phyloP scores from a whole-genome alignment of 208 protist genomes.

The Balamuthia mandrillaris region DNA sequence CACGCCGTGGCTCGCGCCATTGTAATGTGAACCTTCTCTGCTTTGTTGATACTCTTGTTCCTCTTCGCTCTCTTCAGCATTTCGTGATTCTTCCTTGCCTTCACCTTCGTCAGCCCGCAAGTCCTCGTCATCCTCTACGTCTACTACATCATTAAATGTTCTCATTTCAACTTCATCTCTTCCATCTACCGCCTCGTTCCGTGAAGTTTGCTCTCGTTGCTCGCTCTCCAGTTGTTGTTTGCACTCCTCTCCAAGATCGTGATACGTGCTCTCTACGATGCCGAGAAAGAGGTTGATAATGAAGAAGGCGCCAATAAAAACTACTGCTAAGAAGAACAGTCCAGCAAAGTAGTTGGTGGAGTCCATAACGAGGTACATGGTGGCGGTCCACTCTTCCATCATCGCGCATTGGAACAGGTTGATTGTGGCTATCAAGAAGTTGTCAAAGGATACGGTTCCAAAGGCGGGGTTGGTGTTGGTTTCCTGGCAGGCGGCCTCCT shows the following conservation, averaged over 20 bases:
- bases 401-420: slow-evolving; percentile 34
- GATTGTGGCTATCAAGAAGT: slow-evolving; percentile 33
- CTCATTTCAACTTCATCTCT: no score
- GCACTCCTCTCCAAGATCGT: background rate
- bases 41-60: no score
- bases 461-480: background rate
- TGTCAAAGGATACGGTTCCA: slow-evolving; percentile 43
- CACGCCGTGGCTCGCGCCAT: no score
- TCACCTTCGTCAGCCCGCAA: background rate
- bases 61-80: no score
- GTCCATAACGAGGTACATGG: background rate
- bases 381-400: slow-evolving; percentile 33
- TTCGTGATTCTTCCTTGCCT: no score
- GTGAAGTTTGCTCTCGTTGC: no score
- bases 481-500: background rate
- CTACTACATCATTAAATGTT: no score
- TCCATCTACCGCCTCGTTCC: no score
- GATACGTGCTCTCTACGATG: background rate
- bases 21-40: no score
- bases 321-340: background rate
- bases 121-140: background rate
- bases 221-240: no score
- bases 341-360: background rate
- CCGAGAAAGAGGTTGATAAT: slow-evolving; percentile 44
- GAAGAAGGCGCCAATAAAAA: slow-evolving; percentile 22